phyloP scores from a whole-genome alignment of 1,284 basidiomycete genomes.

The Microstroma glucosiphilum region DNA sequence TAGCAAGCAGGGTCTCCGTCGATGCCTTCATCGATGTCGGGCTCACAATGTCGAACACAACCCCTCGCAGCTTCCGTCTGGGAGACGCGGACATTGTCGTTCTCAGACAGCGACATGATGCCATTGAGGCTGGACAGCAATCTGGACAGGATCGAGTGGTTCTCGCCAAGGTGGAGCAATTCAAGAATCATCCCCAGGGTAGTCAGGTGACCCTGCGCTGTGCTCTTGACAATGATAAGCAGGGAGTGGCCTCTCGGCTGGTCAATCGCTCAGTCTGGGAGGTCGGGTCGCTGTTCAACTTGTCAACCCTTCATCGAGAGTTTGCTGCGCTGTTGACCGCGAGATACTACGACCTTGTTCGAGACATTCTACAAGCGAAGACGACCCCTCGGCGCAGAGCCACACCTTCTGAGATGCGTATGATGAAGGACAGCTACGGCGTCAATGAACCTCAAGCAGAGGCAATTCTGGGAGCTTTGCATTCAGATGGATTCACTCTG shows the following conservation, averaged over 20 bases:
- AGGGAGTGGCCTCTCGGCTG: slow-evolving; percentile 47
- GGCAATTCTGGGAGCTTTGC: slow-evolving; percentile 73
- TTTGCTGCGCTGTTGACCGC: slow-evolving; percentile 78
- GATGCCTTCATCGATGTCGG: slow-evolving; percentile 35
- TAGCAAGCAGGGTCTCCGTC: slow-evolving; percentile 12
- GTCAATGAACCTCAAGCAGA: slow-evolving; percentile 92
- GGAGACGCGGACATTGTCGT: slow-evolving; percentile 60
- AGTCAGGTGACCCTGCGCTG: slow-evolving; percentile 53
- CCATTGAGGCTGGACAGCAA: slow-evolving; percentile 57
- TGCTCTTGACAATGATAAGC: slow-evolving; percentile 51
- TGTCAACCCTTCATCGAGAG: slow-evolving; percentile 86
- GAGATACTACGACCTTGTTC: slow-evolving; percentile 71
- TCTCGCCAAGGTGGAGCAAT: slow-evolving; percentile 75
- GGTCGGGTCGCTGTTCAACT: slow-evolving; percentile 74
- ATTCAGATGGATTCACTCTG: slow-evolving; percentile 68
- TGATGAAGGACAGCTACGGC: slow-evolving; percentile 64
- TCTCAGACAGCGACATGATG: slow-evolving; percentile 71
- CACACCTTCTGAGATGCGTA: slow-evolving; percentile 14
- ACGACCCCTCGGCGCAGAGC: slow-evolving; percentile 46
- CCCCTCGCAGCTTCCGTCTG: slow-evolving; percentile 13
- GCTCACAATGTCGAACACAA: slow-evolving; percentile 16
- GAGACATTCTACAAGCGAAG: slow-evolving; percentile 65
- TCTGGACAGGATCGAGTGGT: slow-evolving; percentile 53
- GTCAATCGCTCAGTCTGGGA: slow-evolving; percentile 65
- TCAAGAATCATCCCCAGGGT: slow-evolving; percentile 57